These are phyloP conservation scores for Fusarium circinatum DNA, from an alignment of 2,329 filamentous ascomycete species.

Conservation along the genomic window DNA sequence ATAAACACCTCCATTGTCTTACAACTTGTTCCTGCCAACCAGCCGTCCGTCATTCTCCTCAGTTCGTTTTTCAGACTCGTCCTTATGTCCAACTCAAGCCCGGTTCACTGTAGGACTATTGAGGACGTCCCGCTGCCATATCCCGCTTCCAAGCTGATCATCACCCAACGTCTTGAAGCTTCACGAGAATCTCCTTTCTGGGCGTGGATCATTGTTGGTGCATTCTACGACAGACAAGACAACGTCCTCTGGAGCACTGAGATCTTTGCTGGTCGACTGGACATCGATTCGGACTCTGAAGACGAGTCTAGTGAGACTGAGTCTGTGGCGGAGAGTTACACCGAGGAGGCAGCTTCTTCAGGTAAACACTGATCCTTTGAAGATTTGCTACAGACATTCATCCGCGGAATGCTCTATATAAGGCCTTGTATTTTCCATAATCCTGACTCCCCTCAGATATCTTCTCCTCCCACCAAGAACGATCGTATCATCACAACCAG, in stretches of 20 bases:
- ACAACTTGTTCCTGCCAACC: neutral
- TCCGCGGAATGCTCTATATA: conserved; percentile 14
- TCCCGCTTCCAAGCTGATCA: conserved; percentile 57
- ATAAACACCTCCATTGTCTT: neutral
- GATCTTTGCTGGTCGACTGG: conserved; percentile 51
- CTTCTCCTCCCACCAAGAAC: conserved; percentile 13
- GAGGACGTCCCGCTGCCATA: conserved; percentile 51
- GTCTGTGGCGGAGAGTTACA: conserved; percentile 21
- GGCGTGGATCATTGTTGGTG: conserved; percentile 59
- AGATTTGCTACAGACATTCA: conserved; percentile 6
- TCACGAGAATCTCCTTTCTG: conserved; percentile 50
- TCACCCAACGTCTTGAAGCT: conserved; percentile 55
- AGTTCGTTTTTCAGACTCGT: conserved; percentile 1
- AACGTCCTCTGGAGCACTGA: conserved; percentile 59
- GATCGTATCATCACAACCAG: neutral
- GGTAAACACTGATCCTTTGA: conserved; percentile 31
- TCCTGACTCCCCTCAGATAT: conserved; percentile 27
- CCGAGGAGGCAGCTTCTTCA: conserved; percentile 22
- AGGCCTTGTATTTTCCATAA: neutral
- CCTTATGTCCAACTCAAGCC: conserved; percentile 38
- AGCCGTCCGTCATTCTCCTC: neutral
- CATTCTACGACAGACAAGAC: conserved; percentile 57
- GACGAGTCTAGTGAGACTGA: conserved; percentile 29
- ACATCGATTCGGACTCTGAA: conserved; percentile 42
- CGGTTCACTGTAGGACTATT: conserved; percentile 40